Percentiles rank a stretch among this genome's conserved stretches.
Conservation (phyloP, 257 asterid species). For the Euphrasia confusa region DNA sequence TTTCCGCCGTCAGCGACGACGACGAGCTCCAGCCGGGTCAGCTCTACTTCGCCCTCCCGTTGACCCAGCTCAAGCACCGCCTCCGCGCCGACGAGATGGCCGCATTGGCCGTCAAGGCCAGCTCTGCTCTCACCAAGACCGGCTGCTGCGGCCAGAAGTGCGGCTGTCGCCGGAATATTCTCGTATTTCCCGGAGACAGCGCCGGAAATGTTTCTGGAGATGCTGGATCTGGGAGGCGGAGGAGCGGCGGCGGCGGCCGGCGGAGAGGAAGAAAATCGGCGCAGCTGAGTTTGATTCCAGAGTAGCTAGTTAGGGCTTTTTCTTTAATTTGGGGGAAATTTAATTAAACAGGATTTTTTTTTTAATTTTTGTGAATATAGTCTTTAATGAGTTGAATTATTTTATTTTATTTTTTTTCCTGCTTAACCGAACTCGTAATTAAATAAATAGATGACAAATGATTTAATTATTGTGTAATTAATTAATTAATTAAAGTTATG, state of each 20-base stretch:
- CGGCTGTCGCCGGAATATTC: slow-evolving; percentile 43
- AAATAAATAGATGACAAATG: neutral
- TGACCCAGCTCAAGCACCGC: slow-evolving; percentile 49
- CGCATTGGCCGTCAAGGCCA: slow-evolving; percentile 94
- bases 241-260: slow-evolving; percentile 30
- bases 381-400: slow-evolving; percentile 13
- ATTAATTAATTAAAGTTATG: too few species aligned
- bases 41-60: slow-evolving; percentile 78
- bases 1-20: slow-evolving; percentile 62
- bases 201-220: slow-evolving; percentile 13
- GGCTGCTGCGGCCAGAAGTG: slow-evolving; percentile 46
- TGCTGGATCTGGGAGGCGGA: slow-evolving; percentile 30
- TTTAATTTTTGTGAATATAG: slow-evolving; percentile 34
- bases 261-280: slow-evolving; percentile 45
- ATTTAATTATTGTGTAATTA: too few species aligned
- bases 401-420: neutral
- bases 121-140: slow-evolving; percentile 66
- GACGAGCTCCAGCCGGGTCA: slow-evolving; percentile 83
- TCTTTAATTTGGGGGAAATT: slow-evolving; percentile 15
- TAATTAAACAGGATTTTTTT: slow-evolving; percentile 18
- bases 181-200: slow-evolving; percentile 31
- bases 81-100: slow-evolving; percentile 92
- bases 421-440: neutral
- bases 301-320: slow-evolving; percentile 44
- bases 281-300: slow-evolving; percentile 66